A percentile compares a stretch with the other conserved stretches of the same genome.
These are phyloP conservation scores for Herpetomonas tarakana DNA, from an alignment of 208 protist genomes.

Conservation along the genomic window DNA sequence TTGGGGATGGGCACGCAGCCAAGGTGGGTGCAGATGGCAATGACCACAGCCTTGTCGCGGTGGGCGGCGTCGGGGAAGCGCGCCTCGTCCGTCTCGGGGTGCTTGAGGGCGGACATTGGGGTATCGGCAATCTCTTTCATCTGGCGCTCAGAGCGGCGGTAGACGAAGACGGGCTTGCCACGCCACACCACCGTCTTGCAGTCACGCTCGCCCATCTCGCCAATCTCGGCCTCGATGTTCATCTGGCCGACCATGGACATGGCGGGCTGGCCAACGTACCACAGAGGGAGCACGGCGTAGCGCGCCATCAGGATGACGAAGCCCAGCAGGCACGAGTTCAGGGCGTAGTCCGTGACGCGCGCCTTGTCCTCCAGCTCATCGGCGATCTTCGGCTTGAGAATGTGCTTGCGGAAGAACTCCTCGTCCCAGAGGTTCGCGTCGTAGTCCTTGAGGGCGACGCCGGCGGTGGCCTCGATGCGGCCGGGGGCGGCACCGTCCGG, in stretches of 20 bases:
- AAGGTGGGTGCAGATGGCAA: constrained; percentile 99
- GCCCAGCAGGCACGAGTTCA: constrained; percentile 81
- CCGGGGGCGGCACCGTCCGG: constrained; percentile 67
- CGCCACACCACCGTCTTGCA: constrained; percentile 97
- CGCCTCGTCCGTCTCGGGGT: constrained; percentile 94
- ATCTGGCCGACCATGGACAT: constrained; percentile 95
- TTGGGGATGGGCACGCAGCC: constrained; percentile 98
- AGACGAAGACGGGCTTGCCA: constrained; percentile 99
- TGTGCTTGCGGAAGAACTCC: constrained; percentile 92
- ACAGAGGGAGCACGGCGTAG: constrained; percentile 79
- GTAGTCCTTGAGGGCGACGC: constrained; percentile 84
- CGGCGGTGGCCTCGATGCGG: constrained; percentile 81
- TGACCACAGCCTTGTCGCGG: constrained; percentile 93
- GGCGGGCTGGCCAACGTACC: constrained; percentile 85
- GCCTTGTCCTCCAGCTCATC: constrained; percentile 78
- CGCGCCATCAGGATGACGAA: constrained; percentile 83
- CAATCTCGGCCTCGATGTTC: constrained; percentile 97
- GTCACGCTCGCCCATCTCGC: constrained; percentile 85
- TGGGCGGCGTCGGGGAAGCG: constrained; percentile 83
- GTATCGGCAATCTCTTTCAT: constrained; percentile 86
- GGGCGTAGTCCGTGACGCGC: constrained; percentile 85
- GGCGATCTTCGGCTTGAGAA: constrained; percentile 85
- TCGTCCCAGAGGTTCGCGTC: constrained; percentile 88
- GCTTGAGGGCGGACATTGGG: constrained; percentile 86
- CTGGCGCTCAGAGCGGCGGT: constrained; percentile 93